Percentiles rank a stretch among this genome's conserved stretches.
Conservation (phyloP, 345 rosid species). For the Lepidium sativum region DNA sequence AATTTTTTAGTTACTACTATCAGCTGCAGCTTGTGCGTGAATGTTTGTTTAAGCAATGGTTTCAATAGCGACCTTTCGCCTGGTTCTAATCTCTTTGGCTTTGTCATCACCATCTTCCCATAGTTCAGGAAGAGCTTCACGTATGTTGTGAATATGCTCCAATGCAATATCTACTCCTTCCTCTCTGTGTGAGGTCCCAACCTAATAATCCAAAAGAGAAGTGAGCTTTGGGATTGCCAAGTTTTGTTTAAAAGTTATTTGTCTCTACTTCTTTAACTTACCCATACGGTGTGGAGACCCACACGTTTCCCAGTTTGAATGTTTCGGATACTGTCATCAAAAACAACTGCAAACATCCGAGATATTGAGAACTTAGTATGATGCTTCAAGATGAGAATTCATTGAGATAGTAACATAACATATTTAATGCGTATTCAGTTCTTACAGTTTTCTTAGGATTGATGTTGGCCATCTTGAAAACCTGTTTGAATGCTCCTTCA, state of each 20-base stretch:
- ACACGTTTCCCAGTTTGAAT: slow-evolving; percentile 61
- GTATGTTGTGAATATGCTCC: slow-evolving; percentile 85
- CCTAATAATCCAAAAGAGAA: slow-evolving; percentile 24
- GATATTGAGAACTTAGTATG: neutral
- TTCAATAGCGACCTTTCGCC: slow-evolving; percentile 52
- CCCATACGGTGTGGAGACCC: slow-evolving; percentile 82
- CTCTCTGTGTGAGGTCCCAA: slow-evolving; percentile 55
- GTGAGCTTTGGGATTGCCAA: slow-evolving; percentile 3
- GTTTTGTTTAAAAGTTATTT: neutral
- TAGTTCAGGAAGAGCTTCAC: slow-evolving; percentile 77
- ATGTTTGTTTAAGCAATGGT: slow-evolving; percentile 26
- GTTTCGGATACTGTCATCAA: slow-evolving; percentile 81
- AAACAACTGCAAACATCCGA: slow-evolving; percentile 51
- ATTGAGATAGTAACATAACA: neutral
- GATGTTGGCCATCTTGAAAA: slow-evolving; percentile 59
- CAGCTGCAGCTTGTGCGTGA: neutral
- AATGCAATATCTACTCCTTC: slow-evolving; percentile 70
- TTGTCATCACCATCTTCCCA: slow-evolving; percentile 61
- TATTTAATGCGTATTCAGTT: neutral
- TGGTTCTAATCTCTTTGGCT: slow-evolving; percentile 32
- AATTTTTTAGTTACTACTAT: neutral
- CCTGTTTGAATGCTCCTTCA: slow-evolving; percentile 60
- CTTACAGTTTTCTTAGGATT: slow-evolving; percentile 76
- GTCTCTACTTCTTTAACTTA: slow-evolving; percentile 26
- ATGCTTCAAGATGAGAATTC: neutral